Evolutionary conservation across 139 green algal species (phyloP), one percentile per base, ranked within the genome.

Genomic region (Chlorella vulgaris): DNA sequence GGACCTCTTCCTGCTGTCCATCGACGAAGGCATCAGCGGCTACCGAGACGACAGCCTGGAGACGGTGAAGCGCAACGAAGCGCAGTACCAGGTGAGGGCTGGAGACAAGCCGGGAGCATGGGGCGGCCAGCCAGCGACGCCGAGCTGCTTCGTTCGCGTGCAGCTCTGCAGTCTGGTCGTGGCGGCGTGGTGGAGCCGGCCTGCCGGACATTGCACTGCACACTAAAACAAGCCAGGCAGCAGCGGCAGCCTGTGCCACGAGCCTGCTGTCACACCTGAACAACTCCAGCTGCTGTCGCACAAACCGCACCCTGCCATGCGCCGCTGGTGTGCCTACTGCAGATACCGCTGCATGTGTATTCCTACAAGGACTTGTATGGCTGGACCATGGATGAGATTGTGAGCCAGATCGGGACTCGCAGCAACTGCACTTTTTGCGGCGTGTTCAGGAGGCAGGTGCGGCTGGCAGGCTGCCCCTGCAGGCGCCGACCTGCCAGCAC

Each of bases 351-450:
- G n/a, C 89, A 89, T 69, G 84, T 99, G 3, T 88, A 98, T 36
- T 98, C 94, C 0, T 99, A 99, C 80, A 93, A 96, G 74, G 86
- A 98, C 71, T 88, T 99, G 66, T 99, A 99, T 85, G 96, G 95
- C 28, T 99, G 96, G 96, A 97, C 92, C 24, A 99, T 99, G 96
- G 96, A 99, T 73, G 92, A 98, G 65, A 99, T 99, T n/a, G 96
- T 99, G 36, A 33, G 67, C 0, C 76, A 92, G 82, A 94, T 99
- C 24, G 96, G 96, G 39, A 95, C 80, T 8, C 93, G 91, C 50
- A 98, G 93, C 91, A 99, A 99, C 90, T 99, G 96, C 92, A 99
- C 96, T 26, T 99, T 99, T 82, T 99, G 96, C 79, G 96, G 96
- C 1, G 96, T 99, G 2, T 98, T 99, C 74, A 83, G 96, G 26